Evolutionary conservation across 2,329 filamentous ascomycete species (phyloP).

Genomic region (Aspergillus sp.): DNA sequence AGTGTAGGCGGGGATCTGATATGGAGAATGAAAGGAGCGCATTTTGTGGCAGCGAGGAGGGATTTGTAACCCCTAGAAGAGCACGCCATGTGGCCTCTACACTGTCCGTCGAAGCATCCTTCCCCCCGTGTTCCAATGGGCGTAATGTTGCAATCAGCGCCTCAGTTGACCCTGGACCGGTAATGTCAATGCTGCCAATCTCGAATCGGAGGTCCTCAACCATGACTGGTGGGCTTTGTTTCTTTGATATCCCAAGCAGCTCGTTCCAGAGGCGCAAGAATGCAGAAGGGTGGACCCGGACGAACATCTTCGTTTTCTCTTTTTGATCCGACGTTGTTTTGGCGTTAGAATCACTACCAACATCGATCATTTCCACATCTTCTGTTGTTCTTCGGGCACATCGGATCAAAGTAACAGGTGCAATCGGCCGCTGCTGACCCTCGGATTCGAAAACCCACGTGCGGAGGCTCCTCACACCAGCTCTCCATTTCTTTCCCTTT

Average conservation of each 20-base stretch:
- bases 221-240: conserved; percentile 60
- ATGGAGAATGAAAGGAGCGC: conserved; percentile 71
- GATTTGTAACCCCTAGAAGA: conserved; percentile 59
- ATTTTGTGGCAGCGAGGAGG: conserved; percentile 67
- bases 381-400: conserved; percentile 48
- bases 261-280: conserved; percentile 65
- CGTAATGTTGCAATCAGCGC: conserved; percentile 69
- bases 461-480: conserved; percentile 57
- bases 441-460: conserved; percentile 60
- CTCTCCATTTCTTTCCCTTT: conserved; percentile 70
- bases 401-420: conserved; percentile 75
- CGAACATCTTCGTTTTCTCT: conserved; percentile 57
- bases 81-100: conserved; percentile 43
- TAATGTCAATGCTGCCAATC: conserved; percentile 69
- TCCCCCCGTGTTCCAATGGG: conserved; percentile 35
- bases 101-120: conserved; percentile 23
- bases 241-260: conserved; percentile 57
- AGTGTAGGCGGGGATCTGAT: conserved; percentile 75
- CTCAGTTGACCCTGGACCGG: conserved; percentile 76
- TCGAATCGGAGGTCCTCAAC: conserved; percentile 70
- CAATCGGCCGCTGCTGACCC: conserved; percentile 58
- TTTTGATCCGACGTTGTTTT: conserved; percentile 28
- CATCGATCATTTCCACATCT: conserved; percentile 39
- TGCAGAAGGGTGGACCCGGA: conserved; percentile 81
- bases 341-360: conserved; percentile 14